Base-by-base conservation (phyloP, 2,329 filamentous ascomycete species). In the Talaromyces sp. region DNA sequence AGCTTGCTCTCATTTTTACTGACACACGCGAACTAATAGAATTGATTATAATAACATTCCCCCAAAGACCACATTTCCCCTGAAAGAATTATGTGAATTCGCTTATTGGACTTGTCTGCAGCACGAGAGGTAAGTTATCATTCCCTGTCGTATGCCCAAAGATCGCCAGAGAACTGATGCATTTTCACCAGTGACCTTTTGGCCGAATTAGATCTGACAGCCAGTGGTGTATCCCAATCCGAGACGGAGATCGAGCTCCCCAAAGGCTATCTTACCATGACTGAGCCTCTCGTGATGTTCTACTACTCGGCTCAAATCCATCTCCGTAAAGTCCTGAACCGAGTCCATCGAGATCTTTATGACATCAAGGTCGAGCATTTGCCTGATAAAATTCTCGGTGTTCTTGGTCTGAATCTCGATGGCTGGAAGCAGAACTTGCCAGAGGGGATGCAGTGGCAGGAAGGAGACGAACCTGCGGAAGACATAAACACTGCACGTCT, bases 101-200 rank as follows among this genome's bases (percentile, higher is more conserved):
- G 90, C 92, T 0, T 97, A 93, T 72, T 98, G 94, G 94, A 95
- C 93, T 8, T 96, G 92, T 74, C 81, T 97, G 68, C 94, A 98
- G 73, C 83, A 98, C 11, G 94, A 98, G 78, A 97, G 89, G 90
- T 92, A 76, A 70, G 77, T 63, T 13, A 4, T 37, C 35, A 37
- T 37, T 3, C 7, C 35, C 11, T 37, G 3, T 37, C 35, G 13
- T 37, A 37, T 37, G 9, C 35, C 13, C 9, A 9, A 37, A 37
- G 35, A 37, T 37, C 9, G 13, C 9, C 13, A 13, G 35, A 37
- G 27, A 37, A 37, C 35, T 37, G 35, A 37, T 37, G 13, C 35
- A 37, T 37, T 3, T 4, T 8, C 9, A 13, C 35, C 13, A 37
- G 93, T 76, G 94, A 98, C 75, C 92, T 98, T 54, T 85, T 97